phyloP scores from a whole-genome alignment of 1,284 basidiomycete genomes.

The Tausonia pullulans region DNA sequence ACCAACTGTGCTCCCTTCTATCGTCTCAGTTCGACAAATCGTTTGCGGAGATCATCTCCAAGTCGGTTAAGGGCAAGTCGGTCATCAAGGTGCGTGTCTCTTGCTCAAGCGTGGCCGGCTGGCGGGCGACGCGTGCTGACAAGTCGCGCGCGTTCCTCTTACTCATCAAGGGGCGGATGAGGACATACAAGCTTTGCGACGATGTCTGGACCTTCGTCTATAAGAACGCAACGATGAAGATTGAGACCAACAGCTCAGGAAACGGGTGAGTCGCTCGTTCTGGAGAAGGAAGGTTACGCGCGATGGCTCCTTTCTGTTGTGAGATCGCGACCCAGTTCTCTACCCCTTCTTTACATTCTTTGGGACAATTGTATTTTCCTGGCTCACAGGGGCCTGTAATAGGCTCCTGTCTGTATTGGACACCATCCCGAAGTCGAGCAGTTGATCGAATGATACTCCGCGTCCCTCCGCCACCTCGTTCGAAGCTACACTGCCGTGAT shows the following conservation, averaged over 20 bases:
- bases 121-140: not conserved
- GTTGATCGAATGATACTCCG: constrained; percentile 10
- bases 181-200: constrained; percentile 87
- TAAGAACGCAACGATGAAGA: constrained; percentile 81
- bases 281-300: constrained; percentile 19
- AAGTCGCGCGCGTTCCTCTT: not conserved
- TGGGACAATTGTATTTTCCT: too few species aligned
- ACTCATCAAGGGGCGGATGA: constrained; percentile 20
- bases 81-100: constrained; percentile 60
- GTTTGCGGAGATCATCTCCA: constrained; percentile 76
- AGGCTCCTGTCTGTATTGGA: too few species aligned
- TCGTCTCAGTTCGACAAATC: constrained; percentile 77
- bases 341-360: not conserved
- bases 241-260: constrained; percentile 58
- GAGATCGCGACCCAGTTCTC: too few species aligned
- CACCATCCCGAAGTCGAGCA: not conserved
- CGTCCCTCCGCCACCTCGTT: too few species aligned
- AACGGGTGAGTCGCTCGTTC: constrained; percentile 5
- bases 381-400: too few species aligned
- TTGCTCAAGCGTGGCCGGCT: not conserved
- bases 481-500: constrained; percentile 24
- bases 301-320: too few species aligned
- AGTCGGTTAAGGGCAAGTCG: constrained; percentile 84
- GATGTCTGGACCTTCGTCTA: constrained; percentile 97
- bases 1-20: not conserved